Percentiles rank a stretch among this genome's conserved stretches.
Conservation (phyloP, 1,284 basidiomycete genomes). For the Papiliotrema terrestris region DNA sequence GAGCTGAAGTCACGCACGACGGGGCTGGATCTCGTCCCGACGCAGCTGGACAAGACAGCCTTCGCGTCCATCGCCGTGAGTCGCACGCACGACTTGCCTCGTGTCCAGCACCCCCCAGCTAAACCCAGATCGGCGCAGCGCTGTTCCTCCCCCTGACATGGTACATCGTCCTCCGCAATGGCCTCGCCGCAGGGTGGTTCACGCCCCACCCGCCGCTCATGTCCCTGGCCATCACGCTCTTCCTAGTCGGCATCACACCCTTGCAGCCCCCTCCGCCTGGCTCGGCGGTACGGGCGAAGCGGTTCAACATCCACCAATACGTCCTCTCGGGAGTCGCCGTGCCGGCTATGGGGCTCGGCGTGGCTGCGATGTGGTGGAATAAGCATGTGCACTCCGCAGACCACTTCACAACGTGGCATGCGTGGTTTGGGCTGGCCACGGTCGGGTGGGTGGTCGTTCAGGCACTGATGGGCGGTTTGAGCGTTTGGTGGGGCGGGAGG, state of each 20-base stretch:
- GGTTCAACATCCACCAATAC: conserved; percentile 39
- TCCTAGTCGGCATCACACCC: conserved; percentile 36
- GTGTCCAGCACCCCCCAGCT: background rate
- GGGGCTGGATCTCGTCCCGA: background rate
- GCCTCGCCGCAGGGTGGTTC: conserved; percentile 33
- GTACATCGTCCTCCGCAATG: conserved; percentile 30
- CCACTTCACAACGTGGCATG: conserved; percentile 47
- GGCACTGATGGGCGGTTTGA: conserved; percentile 29
- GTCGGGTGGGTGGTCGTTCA: conserved; percentile 39
- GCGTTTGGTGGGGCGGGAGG: conserved; percentile 30
- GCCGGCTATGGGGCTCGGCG: conserved; percentile 37
- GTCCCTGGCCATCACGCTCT: conserved; percentile 34
- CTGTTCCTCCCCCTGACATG: conserved; percentile 38
- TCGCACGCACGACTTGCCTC: background rate
- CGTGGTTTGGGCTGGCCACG: conserved; percentile 28
- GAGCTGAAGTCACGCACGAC: background rate
- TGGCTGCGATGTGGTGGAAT: conserved; percentile 44
- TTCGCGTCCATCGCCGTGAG: background rate
- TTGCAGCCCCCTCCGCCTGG: conserved; percentile 40
- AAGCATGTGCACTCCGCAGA: conserved; percentile 36
- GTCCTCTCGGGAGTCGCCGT: conserved; percentile 32
- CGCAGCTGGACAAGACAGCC: background rate
- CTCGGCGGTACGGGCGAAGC: conserved; percentile 12
- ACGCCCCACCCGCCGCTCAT: conserved; percentile 44
- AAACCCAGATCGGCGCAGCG: conserved; percentile 20